phyloP scores from a whole-genome alignment of 176 grass and related monocot genomes.

The Hordeum marinum region DNA sequence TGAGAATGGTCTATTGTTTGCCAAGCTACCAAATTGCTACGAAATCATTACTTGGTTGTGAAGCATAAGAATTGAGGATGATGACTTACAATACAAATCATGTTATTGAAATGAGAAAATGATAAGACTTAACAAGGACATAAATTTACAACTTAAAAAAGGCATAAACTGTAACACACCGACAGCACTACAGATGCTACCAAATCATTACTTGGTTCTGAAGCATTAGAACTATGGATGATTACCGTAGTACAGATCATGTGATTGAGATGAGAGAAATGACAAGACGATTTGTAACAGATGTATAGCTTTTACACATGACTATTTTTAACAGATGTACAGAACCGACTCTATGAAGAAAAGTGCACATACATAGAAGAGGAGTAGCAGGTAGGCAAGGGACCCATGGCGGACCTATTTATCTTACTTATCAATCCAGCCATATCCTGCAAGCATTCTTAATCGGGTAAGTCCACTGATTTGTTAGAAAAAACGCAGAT shows the following conservation, averaged over 20 bases:
- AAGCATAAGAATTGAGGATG: too few species aligned
- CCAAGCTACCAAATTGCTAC: too few species aligned
- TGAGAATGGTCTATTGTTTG: background rate
- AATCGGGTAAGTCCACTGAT: background rate
- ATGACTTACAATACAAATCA: too few species aligned
- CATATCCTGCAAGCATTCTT: slow-evolving; percentile 79
- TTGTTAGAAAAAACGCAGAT: background rate
- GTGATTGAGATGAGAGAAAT: background rate
- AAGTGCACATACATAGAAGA: slow-evolving; percentile 65
- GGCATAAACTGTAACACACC: background rate
- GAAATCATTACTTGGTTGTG: too few species aligned
- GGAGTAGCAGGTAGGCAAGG: slow-evolving; percentile 85
- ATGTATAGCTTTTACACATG: too few species aligned
- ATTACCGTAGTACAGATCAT: background rate
- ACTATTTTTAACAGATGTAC: too few species aligned
- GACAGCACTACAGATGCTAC: background rate
- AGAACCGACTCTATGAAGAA: background rate
- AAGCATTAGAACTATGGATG: slow-evolving; percentile 4
- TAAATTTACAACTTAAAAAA: background rate
- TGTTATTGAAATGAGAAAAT: too few species aligned
- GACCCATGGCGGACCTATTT: slow-evolving; percentile 85
- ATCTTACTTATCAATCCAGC: slow-evolving; percentile 98
- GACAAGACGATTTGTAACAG: background rate
- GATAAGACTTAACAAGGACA: too few species aligned
- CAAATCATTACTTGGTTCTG: background rate